Conservation (phyloP, 371 early-diverging fungal genomes). For the Chytridium lagenaria region DNA sequence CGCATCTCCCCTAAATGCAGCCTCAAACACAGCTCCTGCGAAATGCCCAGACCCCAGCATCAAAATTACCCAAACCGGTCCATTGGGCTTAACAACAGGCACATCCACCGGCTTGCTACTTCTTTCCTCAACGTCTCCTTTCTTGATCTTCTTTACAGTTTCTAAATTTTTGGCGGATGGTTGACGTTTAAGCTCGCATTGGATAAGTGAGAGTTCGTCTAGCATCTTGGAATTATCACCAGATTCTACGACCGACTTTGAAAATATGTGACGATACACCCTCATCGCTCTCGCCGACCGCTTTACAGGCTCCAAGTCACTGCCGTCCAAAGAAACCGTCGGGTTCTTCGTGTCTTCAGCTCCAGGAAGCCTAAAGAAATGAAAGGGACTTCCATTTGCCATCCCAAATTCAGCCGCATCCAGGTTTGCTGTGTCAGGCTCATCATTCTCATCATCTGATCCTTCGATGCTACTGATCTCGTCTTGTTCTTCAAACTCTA, state of each 20-base stretch:
- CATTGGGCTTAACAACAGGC: conserved; percentile 43
- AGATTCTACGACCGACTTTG: not conserved
- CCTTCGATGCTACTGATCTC: conserved; percentile 45
- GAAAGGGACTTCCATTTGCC: conserved; percentile 41
- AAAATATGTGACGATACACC: not conserved
- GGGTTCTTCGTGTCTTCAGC: not conserved
- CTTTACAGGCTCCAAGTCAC: conserved; percentile 54
- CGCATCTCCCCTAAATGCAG: conserved; percentile 44
- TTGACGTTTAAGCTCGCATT: too few species aligned
- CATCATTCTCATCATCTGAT: conserved; percentile 28
- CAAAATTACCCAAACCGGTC: conserved; percentile 72
- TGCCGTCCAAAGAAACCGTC: conserved; percentile 60
- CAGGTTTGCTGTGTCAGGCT: conserved; percentile 10
- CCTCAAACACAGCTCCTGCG: conserved; percentile 86
- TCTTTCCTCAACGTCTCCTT: not conserved
- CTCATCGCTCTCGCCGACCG: not conserved
- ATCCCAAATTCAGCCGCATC: not conserved
- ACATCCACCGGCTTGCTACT: conserved; percentile 27
- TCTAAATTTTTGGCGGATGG: too few species aligned
- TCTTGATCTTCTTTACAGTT: conserved; percentile 12
- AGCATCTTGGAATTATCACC: not conserved
- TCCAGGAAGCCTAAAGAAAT: conserved; percentile 28
- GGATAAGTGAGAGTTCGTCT: too few species aligned
- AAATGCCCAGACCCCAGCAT: conserved; percentile 79
- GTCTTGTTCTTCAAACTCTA: conserved; percentile 41